phyloP scores from a whole-genome alignment of 345 rosid species.

The Salix purpurea region DNA sequence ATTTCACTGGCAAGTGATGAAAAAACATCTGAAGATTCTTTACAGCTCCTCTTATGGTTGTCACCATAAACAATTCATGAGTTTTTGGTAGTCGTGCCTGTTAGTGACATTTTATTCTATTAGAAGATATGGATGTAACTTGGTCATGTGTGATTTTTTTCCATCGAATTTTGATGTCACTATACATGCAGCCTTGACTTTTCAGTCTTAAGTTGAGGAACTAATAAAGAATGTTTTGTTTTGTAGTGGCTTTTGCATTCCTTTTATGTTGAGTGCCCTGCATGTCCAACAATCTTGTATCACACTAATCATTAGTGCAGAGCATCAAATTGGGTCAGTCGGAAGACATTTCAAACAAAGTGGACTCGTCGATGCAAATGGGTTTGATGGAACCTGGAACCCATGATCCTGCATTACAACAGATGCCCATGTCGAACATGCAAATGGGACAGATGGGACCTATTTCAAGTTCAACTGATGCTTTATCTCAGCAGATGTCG shows the following conservation, averaged over 20 bases:
- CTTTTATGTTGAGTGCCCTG: slow-evolving; percentile 19
- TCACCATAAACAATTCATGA: neutral
- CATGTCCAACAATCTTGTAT: slow-evolving; percentile 54
- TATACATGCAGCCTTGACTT: neutral
- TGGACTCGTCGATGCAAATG: slow-evolving; percentile 33
- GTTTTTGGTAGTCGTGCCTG: neutral
- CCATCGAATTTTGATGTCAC: neutral
- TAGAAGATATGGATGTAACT: neutral
- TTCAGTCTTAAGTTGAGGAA: neutral
- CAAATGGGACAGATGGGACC: slow-evolving; percentile 33
- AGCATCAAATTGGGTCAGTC: slow-evolving; percentile 41
- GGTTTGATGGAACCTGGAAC: slow-evolving; percentile 5
- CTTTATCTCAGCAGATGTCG: slow-evolving; percentile 27
- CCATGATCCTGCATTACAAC: slow-evolving; percentile 15
- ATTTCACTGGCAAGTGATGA: neutral
- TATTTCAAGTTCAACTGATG: slow-evolving; percentile 17
- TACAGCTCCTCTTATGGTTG: neutral
- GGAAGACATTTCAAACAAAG: slow-evolving; percentile 33
- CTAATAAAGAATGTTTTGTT: neutral
- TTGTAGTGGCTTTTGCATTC: slow-evolving; percentile 22
- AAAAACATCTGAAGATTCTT: neutral
- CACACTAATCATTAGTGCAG: slow-evolving; percentile 39
- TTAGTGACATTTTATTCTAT: neutral
- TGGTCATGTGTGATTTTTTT: neutral
- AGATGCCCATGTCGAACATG: slow-evolving; percentile 23